Conservation (phyloP, 306 rosid genomes). For the Dalbergia cochinchinensis region DNA sequence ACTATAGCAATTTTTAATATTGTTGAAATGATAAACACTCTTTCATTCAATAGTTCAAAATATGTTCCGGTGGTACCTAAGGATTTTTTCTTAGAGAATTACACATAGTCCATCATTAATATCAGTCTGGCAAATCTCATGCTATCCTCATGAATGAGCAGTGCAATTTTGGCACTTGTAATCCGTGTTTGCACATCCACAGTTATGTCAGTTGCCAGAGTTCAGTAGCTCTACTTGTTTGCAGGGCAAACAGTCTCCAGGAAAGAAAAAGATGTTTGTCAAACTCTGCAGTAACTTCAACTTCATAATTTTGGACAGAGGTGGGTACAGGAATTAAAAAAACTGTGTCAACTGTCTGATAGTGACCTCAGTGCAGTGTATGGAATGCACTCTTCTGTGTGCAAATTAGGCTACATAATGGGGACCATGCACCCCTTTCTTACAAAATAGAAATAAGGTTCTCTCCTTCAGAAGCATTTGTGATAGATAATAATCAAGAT, state of each 20-base stretch:
- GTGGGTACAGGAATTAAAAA: conserved; percentile 45
- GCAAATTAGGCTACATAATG: conserved; percentile 8
- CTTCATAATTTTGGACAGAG: conserved; percentile 32
- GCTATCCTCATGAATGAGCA: conserved; percentile 24
- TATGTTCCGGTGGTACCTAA: too few relatives aligned
- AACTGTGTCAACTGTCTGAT: conserved; percentile 33
- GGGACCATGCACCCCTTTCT: conserved; percentile 45
- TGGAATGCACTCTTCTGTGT: conserved; percentile 52
- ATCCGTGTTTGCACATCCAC: conserved; percentile 9
- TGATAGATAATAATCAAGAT: conserved; percentile 13
- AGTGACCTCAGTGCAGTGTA: conserved; percentile 42
- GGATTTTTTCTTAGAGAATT: not conserved
- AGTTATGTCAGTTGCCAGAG: conserved; percentile 41
- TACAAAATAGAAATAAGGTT: conserved; percentile 7
- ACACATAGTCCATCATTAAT: not conserved
- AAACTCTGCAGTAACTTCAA: conserved; percentile 15
- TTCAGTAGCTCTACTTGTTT: conserved; percentile 32
- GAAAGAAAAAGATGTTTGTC: conserved; percentile 23
- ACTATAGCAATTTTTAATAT: too few relatives aligned
- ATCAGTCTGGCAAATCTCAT: conserved; percentile 9
- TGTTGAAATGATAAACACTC: too few relatives aligned
- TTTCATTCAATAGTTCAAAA: too few relatives aligned
- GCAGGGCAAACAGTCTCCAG: not conserved
- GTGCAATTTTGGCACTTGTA: conserved; percentile 19
- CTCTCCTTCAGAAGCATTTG: conserved; percentile 27